These are phyloP conservation scores for Linnemannia schmuckeri DNA, from an alignment of 192 early-diverging fungal genomes.

Conservation along the genomic window DNA sequence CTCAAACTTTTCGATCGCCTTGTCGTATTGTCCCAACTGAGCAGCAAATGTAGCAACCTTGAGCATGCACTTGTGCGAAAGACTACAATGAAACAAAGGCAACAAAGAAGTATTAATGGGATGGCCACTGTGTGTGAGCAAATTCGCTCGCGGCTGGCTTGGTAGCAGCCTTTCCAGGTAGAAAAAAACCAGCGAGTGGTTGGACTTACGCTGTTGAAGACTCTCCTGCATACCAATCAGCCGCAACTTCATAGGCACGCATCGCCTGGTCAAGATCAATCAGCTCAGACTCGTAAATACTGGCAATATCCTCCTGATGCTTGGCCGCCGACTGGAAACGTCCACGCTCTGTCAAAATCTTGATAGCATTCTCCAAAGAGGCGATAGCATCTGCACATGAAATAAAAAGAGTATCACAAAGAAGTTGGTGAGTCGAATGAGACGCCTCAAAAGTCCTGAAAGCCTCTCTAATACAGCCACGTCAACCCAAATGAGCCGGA, in stretches of 20 bases:
- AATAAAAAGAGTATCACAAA: not conserved
- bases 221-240: conserved; percentile 94
- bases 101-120: not conserved
- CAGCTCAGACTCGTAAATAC: conserved; percentile 90
- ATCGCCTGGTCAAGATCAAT: conserved; percentile 84
- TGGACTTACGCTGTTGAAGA: conserved; percentile 86
- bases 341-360: conserved; percentile 86
- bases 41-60: conserved; percentile 95
- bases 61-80: conserved; percentile 90
- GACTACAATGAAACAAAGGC: conserved; percentile 56
- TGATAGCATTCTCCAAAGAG: conserved; percentile 82
- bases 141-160: not conserved
- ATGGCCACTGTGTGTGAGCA: not conserved
- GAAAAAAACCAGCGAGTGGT: not conserved
- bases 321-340: conserved; percentile 91
- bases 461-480: not conserved
- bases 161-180: not conserved
- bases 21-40: conserved; percentile 88
- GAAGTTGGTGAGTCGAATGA: not conserved
- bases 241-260: conserved; percentile 90
- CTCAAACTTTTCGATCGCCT: conserved; percentile 94
- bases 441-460: too few species aligned
- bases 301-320: conserved; percentile 95
- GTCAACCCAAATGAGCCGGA: not conserved
- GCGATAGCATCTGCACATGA: conserved; percentile 73